Evolutionary conservation across 2,329 filamentous ascomycete species (phyloP), one percentile per base, ranked within the genome.

Genomic region (Sarocladiaceae sp.): DNA sequence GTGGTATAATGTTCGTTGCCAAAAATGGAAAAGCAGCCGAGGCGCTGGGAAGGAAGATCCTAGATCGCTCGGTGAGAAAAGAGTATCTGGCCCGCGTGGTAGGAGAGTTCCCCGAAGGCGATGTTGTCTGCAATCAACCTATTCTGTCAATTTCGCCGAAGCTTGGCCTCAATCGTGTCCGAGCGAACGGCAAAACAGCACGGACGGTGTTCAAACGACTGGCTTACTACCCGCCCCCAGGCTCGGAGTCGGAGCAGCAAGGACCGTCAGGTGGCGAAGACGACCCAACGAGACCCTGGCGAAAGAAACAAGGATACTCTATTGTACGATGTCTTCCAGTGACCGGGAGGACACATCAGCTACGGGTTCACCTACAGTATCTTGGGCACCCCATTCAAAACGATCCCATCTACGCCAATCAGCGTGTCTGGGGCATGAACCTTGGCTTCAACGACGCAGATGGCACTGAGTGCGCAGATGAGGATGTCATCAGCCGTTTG

Each of bases 1-100:
- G 88, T 55, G 93, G 93, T 40, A 86, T 98, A 60, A 97, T 98
- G 91, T 98, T 98, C 63, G 82, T 98, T 54, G 93, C 85, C 21
- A 98, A 98, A 67, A 82, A 87, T 50, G 74, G 82, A 29, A 78
- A 81, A 56, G 87, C 86, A 0, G 91, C 93, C 1, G 88, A 91
- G 51, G 72, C 73, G 24, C 75, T 98, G 53, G 81, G 83, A 45
- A 68, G 74, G 33, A 85, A 95, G 62, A 87, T 98, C 47, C 78
- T 81, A 52, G 77, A 76, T 4, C 77, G 93, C 27, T 91, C 84
- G 0, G 87, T 98, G 29, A 82, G 88, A 54, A 98, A 98, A 62
- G 93, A 98, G 63, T 98, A 98, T 58, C 73, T 98, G 19, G 91
- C 91, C 3, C 78, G 93, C 31, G 93, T 97, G 9, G 85, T 86